These are phyloP conservation scores for Collybia nuda DNA, from an alignment of 768 basidiomycete species.

Conservation along the genomic window DNA sequence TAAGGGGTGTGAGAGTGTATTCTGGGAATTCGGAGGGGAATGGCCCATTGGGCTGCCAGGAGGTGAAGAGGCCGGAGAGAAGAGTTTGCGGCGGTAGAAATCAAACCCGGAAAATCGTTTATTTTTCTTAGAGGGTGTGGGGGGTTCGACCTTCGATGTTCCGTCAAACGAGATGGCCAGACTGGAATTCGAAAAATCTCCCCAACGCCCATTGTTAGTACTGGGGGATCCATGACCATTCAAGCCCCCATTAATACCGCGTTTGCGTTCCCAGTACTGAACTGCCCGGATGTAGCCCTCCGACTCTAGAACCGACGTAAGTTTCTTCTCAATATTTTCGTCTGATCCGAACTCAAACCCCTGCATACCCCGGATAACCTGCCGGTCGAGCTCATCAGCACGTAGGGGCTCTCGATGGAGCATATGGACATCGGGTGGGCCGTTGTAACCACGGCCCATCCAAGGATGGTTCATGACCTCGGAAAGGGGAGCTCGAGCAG, in stretches of 20 bases:
- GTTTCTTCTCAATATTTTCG: constrained; percentile 77
- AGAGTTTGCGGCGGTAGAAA: constrained; percentile 89
- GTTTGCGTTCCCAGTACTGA: constrained; percentile 76
- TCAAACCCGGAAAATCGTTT: constrained; percentile 96
- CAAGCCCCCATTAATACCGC: constrained; percentile 30
- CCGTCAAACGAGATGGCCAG: constrained; percentile 66
- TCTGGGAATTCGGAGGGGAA: constrained; percentile 62
- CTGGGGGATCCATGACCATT: constrained; percentile 38
- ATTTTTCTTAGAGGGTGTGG: constrained; percentile 57
- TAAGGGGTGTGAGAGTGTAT: constrained; percentile 47
- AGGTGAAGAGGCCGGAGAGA: constrained; percentile 58
- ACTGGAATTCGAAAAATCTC: constrained; percentile 65
- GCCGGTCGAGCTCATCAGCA: constrained; percentile 82
- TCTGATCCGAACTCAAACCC: constrained; percentile 96
- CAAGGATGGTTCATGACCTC: constrained; percentile 89
- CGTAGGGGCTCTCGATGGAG: constrained; percentile 89
- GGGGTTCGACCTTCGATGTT: constrained; percentile 39
- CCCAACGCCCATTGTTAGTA: constrained; percentile 41
- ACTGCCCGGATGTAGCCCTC: constrained; percentile 77
- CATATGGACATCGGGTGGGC: constrained; percentile 81
- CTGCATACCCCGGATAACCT: constrained; percentile 87
- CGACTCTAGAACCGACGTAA: constrained; percentile 71
- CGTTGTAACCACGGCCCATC: constrained; percentile 88
- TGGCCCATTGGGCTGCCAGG: constrained; percentile 40
- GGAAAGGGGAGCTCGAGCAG: constrained; percentile 72